Conservation (phyloP, 768 basidiomycete species). For the Leccinum incarnatum region DNA sequence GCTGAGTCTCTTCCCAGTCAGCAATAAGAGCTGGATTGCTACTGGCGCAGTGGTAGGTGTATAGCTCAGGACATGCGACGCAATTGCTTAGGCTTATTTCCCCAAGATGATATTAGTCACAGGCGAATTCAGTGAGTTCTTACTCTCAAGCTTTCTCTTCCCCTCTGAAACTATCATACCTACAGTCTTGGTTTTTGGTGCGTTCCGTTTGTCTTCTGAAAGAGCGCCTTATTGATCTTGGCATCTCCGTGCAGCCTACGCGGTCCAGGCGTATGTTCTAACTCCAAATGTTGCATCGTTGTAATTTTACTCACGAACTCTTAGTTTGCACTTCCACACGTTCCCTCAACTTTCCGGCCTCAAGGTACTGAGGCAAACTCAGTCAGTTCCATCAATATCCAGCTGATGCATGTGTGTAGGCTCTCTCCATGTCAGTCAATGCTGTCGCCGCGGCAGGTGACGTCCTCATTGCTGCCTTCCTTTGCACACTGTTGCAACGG, state of each 20-base stretch:
- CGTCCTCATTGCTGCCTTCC: conserved; percentile 47
- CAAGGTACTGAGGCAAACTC: conserved; percentile 35
- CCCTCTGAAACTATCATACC: conserved; percentile 8
- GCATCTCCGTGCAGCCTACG: conserved; percentile 32
- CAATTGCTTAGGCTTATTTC: background rate
- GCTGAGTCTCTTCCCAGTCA: conserved; percentile 37
- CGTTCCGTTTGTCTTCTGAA: conserved; percentile 7
- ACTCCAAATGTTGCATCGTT: background rate
- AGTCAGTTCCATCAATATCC: background rate
- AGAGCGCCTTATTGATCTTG: conserved; percentile 5
- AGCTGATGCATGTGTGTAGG: conserved; percentile 10
- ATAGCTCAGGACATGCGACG: background rate
- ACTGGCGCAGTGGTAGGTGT: conserved; percentile 35
- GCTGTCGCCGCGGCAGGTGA: conserved; percentile 52
- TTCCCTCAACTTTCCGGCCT: conserved; percentile 46
- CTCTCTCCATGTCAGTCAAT: conserved; percentile 54
- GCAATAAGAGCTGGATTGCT: conserved; percentile 46
- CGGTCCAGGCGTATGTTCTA: conserved; percentile 34
- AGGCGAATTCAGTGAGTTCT: conserved; percentile 40
- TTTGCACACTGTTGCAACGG: conserved; percentile 46
- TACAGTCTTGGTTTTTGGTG: conserved; percentile 36
- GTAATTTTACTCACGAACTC: conserved; percentile 4
- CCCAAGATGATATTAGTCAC: conserved; percentile 34
- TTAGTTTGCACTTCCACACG: conserved; percentile 41
- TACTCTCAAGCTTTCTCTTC: too few species aligned